Base-by-base conservation (phyloP, 208 protist genomes). In the Angomonas ambiguus region DNA sequence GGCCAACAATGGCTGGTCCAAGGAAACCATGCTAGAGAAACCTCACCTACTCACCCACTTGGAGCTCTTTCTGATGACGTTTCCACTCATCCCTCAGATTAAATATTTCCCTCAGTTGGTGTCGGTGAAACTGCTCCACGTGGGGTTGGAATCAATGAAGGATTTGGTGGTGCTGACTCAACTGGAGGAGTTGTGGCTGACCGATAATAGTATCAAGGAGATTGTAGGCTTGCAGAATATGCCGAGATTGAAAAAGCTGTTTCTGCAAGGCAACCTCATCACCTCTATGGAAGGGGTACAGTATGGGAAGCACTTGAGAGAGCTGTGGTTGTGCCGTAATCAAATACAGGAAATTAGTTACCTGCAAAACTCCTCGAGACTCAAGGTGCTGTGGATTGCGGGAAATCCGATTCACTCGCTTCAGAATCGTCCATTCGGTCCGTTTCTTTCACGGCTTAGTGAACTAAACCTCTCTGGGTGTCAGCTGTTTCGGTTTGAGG, bases 401-500 rank as follows among this genome's bases (percentile, higher is more conserved):
- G 76, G 76, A 8, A 97, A 97, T 79, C 82, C 79, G 0, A 87
- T 97, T 42, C 25, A 69, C 13, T 56, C 64, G 16, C 69, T 95
- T 18, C 25, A 32, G n/a, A 64, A 80, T 2, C 65, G 73, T 32
- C 76, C 80, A 35, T 93, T 91, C 74, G 65, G 49, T 0, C 53
- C 72, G 24, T 63, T 74, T 31, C 74, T 85, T 63, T 67, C 69
- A 11, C 63, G 71, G 32, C 79, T 97, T 30, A 69, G 85, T 61
- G 91, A 98, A 38, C 61, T 98, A 2, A 98, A 98, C 78, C 69
- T 98, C 30, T 73, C 88, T 30, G 88, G 80, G 16, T 97, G 94
- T 63, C 67, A 76, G 41, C 74, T 98, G 30, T 85, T 79, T 48
- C 85, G 76, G 42, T 92, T 98, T 78, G 79, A 75, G 0, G 83